These are phyloP conservation scores for Trichoderma asperellum DNA, from an alignment of 2,329 filamentous ascomycete genomes.

Conservation along the genomic window DNA sequence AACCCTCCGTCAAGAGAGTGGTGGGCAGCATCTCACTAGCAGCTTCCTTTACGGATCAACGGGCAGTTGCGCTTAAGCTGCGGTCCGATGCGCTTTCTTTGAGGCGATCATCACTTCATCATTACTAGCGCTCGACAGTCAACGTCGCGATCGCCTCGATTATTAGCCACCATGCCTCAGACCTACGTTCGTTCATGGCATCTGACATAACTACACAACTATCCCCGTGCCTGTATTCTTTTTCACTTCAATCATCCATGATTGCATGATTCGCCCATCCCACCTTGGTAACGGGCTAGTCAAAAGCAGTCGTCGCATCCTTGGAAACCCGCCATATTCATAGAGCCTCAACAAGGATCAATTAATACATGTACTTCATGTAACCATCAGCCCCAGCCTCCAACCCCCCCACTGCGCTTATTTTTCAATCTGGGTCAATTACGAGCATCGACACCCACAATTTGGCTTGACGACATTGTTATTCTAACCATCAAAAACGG, in stretches of 20 bases:
- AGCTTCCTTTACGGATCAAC: constrained; percentile 1
- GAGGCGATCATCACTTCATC: neutral
- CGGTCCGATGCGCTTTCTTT: neutral
- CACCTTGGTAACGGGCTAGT: neutral
- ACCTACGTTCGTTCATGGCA: neutral
- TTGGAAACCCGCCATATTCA: neutral
- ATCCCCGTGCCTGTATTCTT: neutral
- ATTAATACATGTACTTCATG: neutral
- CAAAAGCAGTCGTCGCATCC: neutral
- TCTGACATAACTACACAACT: neutral
- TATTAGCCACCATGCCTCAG: neutral
- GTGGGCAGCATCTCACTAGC: neutral
- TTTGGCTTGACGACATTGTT: neutral
- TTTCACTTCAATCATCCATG: neutral
- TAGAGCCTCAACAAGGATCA: neutral
- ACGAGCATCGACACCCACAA: neutral
- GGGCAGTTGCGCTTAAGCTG: neutral
- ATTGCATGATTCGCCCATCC: neutral
- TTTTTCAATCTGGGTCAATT: constrained; percentile 5
- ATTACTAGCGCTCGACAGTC: neutral
- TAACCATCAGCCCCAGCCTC: neutral
- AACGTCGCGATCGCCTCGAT: neutral
- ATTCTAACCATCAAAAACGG: constrained; percentile 1
- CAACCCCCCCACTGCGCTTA: neutral
- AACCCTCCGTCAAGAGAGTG: neutral